Base-by-base conservation (phyloP, 2,329 filamentous ascomycete genomes). In the Pseudogymnoascus sp. region DNA sequence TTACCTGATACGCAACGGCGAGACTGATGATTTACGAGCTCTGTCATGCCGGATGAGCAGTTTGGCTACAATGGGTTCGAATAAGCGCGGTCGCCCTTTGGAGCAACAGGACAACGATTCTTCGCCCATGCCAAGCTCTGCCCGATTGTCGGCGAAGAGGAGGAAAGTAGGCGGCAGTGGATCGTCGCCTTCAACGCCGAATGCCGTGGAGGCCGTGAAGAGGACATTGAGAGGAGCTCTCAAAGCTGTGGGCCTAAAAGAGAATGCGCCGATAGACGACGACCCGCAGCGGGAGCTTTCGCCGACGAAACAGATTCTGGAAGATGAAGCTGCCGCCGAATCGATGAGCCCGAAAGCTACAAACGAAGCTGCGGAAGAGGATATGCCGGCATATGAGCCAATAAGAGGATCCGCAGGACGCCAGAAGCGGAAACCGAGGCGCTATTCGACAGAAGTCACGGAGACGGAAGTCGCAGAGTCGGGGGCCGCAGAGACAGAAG, bases 181-280 rank as follows among this genome's bases (percentile, higher is more conserved):
- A 33, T 42, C 63, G 16, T 70, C 68, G 1, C 70, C 67, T 7
- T 64, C 67, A 47, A 70, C 67, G 1, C 67, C 69, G 19, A 62
- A 64, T 21, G 65, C 66, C 1, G 64, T 68, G 33, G 61, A 65
- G 11, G 62, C 64, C 6, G 64, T 70, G 6, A 65, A 68, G 3
- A 68, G 66, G 10, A 68, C 68, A 13, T 65, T 68, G 67, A 65
- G 6, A 21, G 66, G 3, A 61, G 44, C 4, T 61, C 40, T 50
- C 64, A 44, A 11, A 37, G 19, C 59, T 6, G 50, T 37, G 14
- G 10, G 35, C 24, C 7, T 59, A 21, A 44, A 66, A 21, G 50
- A 29, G 35, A 63, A 63, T 38, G 61, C 24, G 44, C 44, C 31
- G 21, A 68, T 68, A 40, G 71, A 71, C 13, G 62, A 56, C 19